Base-by-base conservation (phyloP, 495 filamentous ascomycete species). In the Hypoxylon intermedium region DNA sequence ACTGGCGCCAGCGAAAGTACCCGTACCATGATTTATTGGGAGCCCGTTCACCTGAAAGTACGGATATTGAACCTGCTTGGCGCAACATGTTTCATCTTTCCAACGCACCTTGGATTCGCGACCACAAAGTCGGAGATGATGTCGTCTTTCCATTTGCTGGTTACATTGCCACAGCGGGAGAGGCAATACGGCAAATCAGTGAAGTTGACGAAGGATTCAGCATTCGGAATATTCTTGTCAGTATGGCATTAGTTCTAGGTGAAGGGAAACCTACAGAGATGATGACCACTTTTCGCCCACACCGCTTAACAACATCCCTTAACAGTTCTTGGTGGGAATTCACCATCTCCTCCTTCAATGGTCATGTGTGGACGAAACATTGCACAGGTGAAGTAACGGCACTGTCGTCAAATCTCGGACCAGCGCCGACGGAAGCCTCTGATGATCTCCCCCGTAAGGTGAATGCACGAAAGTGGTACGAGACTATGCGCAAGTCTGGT, bases 291-390 rank as follows among this genome's bases (percentile, higher is more conserved):
- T 46, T 83, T 11, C 72, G 72, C 2, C 72, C 33, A 1, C 60
- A 56, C 9, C 57, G 59, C 1, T 61, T 80, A 12, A 82, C 75
- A 0, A 59, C 64, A n/a, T 56, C 62, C 0, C 53, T 71, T 0
- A 72, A 80, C 26, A 71, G 64, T 9, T 46, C 74, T 5, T 83
- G 77, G 77, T 82, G 69, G 58, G 73, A 79, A 12, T 85, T 85
- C 53, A 53, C 50, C 0, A 72, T 84, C 16, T 28, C 67, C 2
- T 80, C 79, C 0, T 60, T 72, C 21, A 75, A 75, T 36, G 77
- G 72, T 1, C 38, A 47, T 4, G 38, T 41, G 2, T 81, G 77
- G 78, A 74, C 47, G 0, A 76, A 76, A 40, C 77, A 81, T 46
- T 79, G 77, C 42, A 47, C 45, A 5, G 80, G 80, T 0, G 59